These are phyloP conservation scores for Coemansia sp. DNA, from an alignment of 192 early-diverging fungal genomes.

Conservation along the genomic window DNA sequence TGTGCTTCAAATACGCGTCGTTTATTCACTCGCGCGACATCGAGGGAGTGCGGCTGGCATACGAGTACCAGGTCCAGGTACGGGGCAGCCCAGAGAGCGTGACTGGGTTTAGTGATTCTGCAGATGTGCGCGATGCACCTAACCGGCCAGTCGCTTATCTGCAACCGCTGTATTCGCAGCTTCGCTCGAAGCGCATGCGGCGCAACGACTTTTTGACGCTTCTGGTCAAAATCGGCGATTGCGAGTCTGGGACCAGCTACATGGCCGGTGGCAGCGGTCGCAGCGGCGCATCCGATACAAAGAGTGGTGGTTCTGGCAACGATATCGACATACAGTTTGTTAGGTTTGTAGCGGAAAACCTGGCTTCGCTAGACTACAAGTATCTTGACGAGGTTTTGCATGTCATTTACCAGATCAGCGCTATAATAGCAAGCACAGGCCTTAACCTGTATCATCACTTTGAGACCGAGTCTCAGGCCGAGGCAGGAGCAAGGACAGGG, in stretches of 20 bases:
- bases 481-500: background rate
- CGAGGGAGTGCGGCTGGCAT: constrained; percentile 74
- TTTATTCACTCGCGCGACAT: constrained; percentile 83
- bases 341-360: constrained; percentile 81
- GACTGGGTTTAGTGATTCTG: constrained; percentile 40
- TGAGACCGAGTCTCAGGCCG: constrained; percentile 29
- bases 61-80: constrained; percentile 66
- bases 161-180: constrained; percentile 65
- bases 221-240: constrained; percentile 70
- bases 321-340: constrained; percentile 56
- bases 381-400: constrained; percentile 78
- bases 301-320: background rate
- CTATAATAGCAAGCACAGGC: constrained; percentile 71
- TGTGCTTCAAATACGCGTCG: constrained; percentile 82
- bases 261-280: background rate
- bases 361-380: constrained; percentile 78
- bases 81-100: constrained; percentile 29
- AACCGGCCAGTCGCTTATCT: constrained; percentile 60
- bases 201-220: constrained; percentile 72
- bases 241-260: constrained; percentile 41
- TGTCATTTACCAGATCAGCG: constrained; percentile 71
- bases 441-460: constrained; percentile 58
- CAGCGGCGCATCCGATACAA: background rate
- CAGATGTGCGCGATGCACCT: constrained; percentile 23
- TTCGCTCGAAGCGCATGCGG: constrained; percentile 63